These are phyloP conservation scores for Penicillium waksmanii DNA, from an alignment of 495 filamentous ascomycete species.

Conservation along the genomic window DNA sequence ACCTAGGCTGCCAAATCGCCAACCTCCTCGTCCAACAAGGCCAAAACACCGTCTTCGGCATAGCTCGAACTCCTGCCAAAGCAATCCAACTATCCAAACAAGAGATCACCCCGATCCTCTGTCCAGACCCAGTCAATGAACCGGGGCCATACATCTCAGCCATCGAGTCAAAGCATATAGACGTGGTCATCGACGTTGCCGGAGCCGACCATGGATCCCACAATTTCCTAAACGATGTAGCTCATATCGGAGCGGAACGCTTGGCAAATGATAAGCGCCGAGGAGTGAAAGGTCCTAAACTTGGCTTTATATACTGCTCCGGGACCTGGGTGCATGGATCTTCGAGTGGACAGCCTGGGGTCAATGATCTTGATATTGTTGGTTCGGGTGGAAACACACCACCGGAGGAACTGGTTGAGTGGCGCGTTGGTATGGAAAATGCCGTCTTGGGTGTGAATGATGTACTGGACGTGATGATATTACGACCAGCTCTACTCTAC, in stretches of 20 bases:
- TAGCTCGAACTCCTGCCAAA: conserved; percentile 36
- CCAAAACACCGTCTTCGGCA: conserved; percentile 54
- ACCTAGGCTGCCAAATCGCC: conserved; percentile 64
- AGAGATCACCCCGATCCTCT: conserved; percentile 13
- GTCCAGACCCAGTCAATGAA: conserved; percentile 4
- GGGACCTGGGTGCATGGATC: conserved; percentile 17
- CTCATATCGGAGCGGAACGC: not conserved
- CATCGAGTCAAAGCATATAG: conserved; percentile 12
- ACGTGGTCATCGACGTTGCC: conserved; percentile 11
- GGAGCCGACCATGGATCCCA: conserved; percentile 6
- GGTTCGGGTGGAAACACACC: not conserved
- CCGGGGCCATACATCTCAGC: conserved; percentile 1
- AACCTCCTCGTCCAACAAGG: conserved; percentile 11
- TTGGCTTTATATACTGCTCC: conserved; percentile 18
- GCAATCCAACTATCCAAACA: conserved; percentile 8
- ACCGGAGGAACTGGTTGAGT: conserved; percentile 11
- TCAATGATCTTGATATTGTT: conserved; percentile 15
- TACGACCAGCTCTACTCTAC: conserved; percentile 13
- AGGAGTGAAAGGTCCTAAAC: not conserved
- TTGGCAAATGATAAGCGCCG: not conserved
- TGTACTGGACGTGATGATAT: conserved; percentile 12
- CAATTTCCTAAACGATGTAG: conserved; percentile 4
- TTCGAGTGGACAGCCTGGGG: not conserved
- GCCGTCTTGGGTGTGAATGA: not conserved
- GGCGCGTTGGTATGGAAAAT: conserved; percentile 11